These are phyloP conservation scores for Cercophora sp. DNA, from an alignment of 495 filamentous ascomycete genomes.

Conservation along the genomic window DNA sequence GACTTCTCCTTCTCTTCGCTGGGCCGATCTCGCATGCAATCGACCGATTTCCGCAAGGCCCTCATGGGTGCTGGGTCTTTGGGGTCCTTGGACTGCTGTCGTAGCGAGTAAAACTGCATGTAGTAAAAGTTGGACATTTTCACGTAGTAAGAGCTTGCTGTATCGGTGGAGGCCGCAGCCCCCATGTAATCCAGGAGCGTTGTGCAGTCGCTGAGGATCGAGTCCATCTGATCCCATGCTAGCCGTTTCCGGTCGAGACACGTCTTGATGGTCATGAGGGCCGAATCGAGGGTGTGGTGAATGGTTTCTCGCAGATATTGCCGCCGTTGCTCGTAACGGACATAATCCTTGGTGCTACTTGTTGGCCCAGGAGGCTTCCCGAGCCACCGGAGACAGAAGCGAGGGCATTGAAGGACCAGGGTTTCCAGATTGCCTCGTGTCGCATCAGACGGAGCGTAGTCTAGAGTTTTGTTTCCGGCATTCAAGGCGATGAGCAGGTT, in stretches of 20 bases:
- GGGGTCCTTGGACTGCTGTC: slow-evolving; percentile 29
- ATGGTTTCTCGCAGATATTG: slow-evolving; percentile 43
- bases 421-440: slow-evolving; percentile 38
- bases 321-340: slow-evolving; percentile 54
- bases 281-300: slow-evolving; percentile 52
- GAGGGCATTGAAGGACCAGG: slow-evolving; percentile 48
- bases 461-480: slow-evolving; percentile 14
- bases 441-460: slow-evolving; percentile 5
- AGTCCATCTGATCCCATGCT: slow-evolving; percentile 50
- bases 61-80: slow-evolving; percentile 42
- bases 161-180: slow-evolving; percentile 23
- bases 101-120: slow-evolving; percentile 47
- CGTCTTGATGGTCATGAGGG: slow-evolving; percentile 46
- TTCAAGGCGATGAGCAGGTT: slow-evolving; percentile 38
- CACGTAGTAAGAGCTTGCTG: slow-evolving; percentile 43
- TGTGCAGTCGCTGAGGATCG: slow-evolving; percentile 51
- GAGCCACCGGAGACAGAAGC: slow-evolving; percentile 52
- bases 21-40: slow-evolving; percentile 42
- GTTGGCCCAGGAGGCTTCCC: slow-evolving; percentile 45
- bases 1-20: slow-evolving; percentile 42
- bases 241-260: slow-evolving; percentile 35
- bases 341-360: slow-evolving; percentile 43
- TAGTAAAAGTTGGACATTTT: slow-evolving; percentile 80
- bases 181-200: slow-evolving; percentile 48
- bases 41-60: slow-evolving; percentile 48